Base-by-base conservation (phyloP, 257 asterid genomes). In the Solanum rostratum region DNA sequence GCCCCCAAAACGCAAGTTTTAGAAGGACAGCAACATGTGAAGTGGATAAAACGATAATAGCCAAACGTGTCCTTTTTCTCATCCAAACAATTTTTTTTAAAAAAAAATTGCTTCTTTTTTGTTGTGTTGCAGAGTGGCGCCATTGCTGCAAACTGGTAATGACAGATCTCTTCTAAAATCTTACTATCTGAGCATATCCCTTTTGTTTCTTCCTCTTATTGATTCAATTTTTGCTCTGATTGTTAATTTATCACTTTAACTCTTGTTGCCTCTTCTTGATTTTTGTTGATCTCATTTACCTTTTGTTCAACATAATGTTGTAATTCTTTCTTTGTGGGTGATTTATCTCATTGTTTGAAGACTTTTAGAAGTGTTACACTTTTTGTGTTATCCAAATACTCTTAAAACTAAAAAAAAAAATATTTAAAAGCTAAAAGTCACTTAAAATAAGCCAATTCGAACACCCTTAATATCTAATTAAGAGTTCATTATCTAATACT, bases 1-100 rank as follows among this genome's bases (percentile, higher is more conserved):
- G 37, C 5, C 41, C 46, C 82, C 9, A 27, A 49, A 76, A 19
- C 2, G 50, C 14, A 68, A 79, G 43, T 3, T 83, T 39, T 27
- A 29, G 22, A 82, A 83, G 24, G 66, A 76, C 86, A 29, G 62
- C 59, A 86, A 78, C 90, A 80, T 76, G 83, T 81, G 85, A 85
- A 82, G 27, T 18, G 82, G 82, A 78, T 78, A 78, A 78, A 50
- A 50, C 52, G 71, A 63, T 50, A 80, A 18, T 66, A 27, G 55
- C 69, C 79, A 20, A 62, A 70, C 80, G 30, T 76, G 43, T 70
- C 79, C 19, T n/a, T 41, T 62, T 85, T 83, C 88, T 86, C 86
- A 87, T 87, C 91, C 90, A 63, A 76, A 57, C 13, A 7, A 84
- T 79, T 85, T 43, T 33, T 33, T 33, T 33, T 33, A 4, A 33